Base-by-base conservation (phyloP, 441 rosid genomes). In the Manihot esculenta region DNA sequence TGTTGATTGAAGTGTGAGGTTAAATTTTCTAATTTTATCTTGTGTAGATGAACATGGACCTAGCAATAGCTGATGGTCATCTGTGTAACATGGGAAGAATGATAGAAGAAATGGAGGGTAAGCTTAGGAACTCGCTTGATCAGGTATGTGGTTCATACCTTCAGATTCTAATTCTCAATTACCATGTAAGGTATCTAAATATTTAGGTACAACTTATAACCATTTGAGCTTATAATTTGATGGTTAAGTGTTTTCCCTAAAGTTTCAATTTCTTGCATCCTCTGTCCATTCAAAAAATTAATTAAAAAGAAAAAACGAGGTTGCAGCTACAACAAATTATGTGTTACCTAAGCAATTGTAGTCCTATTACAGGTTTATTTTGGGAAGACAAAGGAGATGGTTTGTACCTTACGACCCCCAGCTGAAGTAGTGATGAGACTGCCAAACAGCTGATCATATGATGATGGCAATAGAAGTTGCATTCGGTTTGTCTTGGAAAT, bases 51-150 rank as follows among this genome's bases (percentile, higher is more conserved):
- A 88, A 84, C 76, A 84, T 90, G 97, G 87, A 86, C 77, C 89
- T 94, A 27, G 62, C 95, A 47, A 82, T 88, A 73, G 89, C 87
- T 9, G 99, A 92, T 59, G 99, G 99, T 59, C 97, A 94, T 83
- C 84, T 94, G 35, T 89, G 94, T 80, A 94, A 94, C 81, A 92
- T 94, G 97, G 97, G 99, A 69, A 88, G 83, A 88, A 92, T 94
- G 99, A 92, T 94, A 70, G 99, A 94, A 82, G 97, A 94, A 78
- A 81, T 94, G 94, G 97, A 94, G 86, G 86, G 99, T 60, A 94
- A 90, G 84, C 89, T 92, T 45, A 86, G 97, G 76, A 90, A 90
- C 79, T 90, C 99, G 1, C 81, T 94, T 70, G 99, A 94, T 86
- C 96, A 94, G 99, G 99, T 89, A 74, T 17, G 69, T 26, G 7